These are phyloP conservation scores for Brettanomyces bruxellensis DNA, from an alignment of 805 yeast species.

Conservation along the genomic window DNA sequence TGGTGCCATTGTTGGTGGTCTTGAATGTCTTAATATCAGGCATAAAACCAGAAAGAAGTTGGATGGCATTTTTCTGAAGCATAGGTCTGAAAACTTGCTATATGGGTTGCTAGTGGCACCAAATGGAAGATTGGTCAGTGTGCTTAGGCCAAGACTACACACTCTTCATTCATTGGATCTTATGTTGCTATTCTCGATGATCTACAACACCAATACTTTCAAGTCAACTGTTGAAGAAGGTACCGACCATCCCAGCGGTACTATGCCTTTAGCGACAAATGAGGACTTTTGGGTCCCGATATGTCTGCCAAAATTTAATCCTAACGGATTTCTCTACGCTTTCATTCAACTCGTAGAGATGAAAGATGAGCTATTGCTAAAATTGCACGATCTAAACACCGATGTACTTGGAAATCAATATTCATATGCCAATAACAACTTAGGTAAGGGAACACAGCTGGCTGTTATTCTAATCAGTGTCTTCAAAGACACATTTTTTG, in stretches of 20 bases:
- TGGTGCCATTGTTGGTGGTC: slow-evolving; percentile 52
- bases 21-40: slow-evolving; percentile 54
- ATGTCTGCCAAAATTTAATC: slow-evolving; percentile 84
- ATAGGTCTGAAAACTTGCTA: slow-evolving; percentile 45
- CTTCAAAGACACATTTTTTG: slow-evolving; percentile 71
- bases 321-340: slow-evolving; percentile 79
- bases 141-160: slow-evolving; percentile 70
- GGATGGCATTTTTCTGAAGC: slow-evolving; percentile 42
- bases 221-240: slow-evolving; percentile 20
- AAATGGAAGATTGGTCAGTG: slow-evolving; percentile 55
- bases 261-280: slow-evolving; percentile 21
- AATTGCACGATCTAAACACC: slow-evolving; percentile 20
- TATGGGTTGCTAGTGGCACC: slow-evolving; percentile 69
- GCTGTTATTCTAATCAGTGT: slow-evolving; percentile 48
- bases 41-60: slow-evolving; percentile 49
- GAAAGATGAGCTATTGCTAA: slow-evolving; percentile 22
- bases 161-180: slow-evolving; percentile 75
- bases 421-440: neutral
- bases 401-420: slow-evolving; percentile 9
- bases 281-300: slow-evolving; percentile 92
- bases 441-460: slow-evolving; percentile 22
- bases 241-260: slow-evolving; percentile 8
- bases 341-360: slow-evolving; percentile 56
- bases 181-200: slow-evolving; percentile 61
- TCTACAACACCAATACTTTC: slow-evolving; percentile 49